Evolutionary conservation across 1,284 basidiomycete species (phyloP).

Genomic region (Albatrellus sp.): DNA sequence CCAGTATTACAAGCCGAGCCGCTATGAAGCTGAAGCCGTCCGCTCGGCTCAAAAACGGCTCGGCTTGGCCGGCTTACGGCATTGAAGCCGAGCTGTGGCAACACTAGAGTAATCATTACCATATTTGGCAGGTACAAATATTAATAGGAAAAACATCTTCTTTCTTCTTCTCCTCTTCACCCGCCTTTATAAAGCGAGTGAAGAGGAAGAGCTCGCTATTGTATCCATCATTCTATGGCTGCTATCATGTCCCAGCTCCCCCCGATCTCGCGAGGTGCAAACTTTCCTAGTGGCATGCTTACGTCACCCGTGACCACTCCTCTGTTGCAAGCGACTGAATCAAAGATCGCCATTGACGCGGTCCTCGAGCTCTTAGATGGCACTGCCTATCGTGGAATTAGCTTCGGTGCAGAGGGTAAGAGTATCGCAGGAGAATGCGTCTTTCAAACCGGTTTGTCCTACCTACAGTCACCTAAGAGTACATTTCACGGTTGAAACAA

Average conservation of each 20-base stretch:
- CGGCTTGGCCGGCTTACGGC: too few relatives aligned
- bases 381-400: constrained; percentile 78
- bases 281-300: constrained; percentile 29
- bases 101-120: neutral
- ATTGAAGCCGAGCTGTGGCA: neutral
- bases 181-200: constrained; percentile 27
- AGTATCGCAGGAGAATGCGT: constrained; percentile 97
- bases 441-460: constrained; percentile 89
- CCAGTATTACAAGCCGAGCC: too few relatives aligned
- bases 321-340: constrained; percentile 16
- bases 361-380: constrained; percentile 92
- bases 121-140: constrained; percentile 5
- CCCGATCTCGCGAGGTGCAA: constrained; percentile 33
- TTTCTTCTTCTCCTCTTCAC: constrained; percentile 35
- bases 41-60: too few relatives aligned
- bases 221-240: constrained; percentile 1
- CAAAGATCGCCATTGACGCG: constrained; percentile 27
- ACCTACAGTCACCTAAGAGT: constrained; percentile 5
- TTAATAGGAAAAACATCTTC: constrained; percentile 11
- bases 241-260: constrained; percentile 20
- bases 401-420: constrained; percentile 88
- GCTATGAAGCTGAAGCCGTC: too few relatives aligned
- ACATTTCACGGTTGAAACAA: constrained; percentile 4
- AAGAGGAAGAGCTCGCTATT: constrained; percentile 37
- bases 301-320: constrained; percentile 42